Base-by-base conservation (phyloP, 1,284 basidiomycete genomes). In the Cystobasidium sp. region DNA sequence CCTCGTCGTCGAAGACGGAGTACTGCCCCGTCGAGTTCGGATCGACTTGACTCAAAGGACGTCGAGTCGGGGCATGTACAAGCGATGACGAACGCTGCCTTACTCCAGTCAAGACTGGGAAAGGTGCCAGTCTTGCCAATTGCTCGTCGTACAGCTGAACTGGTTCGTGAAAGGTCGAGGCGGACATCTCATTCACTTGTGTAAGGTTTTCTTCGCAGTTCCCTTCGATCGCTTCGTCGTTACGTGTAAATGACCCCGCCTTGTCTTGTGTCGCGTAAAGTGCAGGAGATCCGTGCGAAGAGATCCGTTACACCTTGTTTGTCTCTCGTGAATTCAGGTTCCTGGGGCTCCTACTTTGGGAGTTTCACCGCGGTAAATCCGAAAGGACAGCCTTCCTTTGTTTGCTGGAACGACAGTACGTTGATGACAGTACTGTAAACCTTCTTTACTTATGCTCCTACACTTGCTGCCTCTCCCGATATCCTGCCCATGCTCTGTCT, bases 141-240 rank as follows among this genome's bases (percentile, higher is more conserved):
- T 66, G 49, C 51, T 66, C 64, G 64, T 66, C 64, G 51, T 51
- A 43, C 51, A 66, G 64, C 64, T 66, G 49, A 3, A 53, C 37
- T 0, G 47, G 49, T 43, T 53, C 64, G 51, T 66, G 47, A 24
- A 66, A 66, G 20, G 64, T 41, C 0, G 64, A 51, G 37, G 64
- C 64, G 64, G 64, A 43, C 64, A 53, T 24, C 8, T 3, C 18
- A 59, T 18, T n/a, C 31, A 31, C 39, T 24, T 31, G 31, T 31
- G n/a, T n/a, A n/a, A n/a, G n/a, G n/a, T n/a, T n/a, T n/a, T n/a
- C n/a, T n/a, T n/a, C n/a, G n/a, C n/a, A n/a, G n/a, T n/a, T n/a
- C n/a, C n/a, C 31, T 31, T 31, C 31, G 31, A 31, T 31, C 39
- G 56, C n/a, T 39, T 9, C 56, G 12, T 12, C 7, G 37, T 59